phyloP scores from a whole-genome alignment of 129 eudicot species.

The Daucus carota region DH1_v3.0 NC_030383.2:51193001-51193500 shows the following conservation, averaged over 20 bases:
- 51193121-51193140: background rate
- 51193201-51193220: background rate
- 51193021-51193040: background rate
- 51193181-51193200: background rate
- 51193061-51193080: background rate
- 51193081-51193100: background rate
- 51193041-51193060: background rate
- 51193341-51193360: background rate
- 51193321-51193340: background rate
- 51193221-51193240: background rate
- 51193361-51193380: background rate
- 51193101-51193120: too few relatives aligned
- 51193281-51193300: too few relatives aligned
- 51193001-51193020: background rate
- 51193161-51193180: background rate
- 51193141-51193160: background rate
- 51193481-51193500: slow-evolving; percentile 24
- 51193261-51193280: background rate
- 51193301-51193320: too few relatives aligned
- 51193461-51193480: background rate
- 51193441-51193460: background rate
- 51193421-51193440: background rate
- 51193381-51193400: background rate
- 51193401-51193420: background rate
- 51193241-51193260: background rate